Evolutionary conservation across 2,329 filamentous ascomycete genomes (phyloP).

Genomic region (Colletotrichum endophyticum): DNA sequence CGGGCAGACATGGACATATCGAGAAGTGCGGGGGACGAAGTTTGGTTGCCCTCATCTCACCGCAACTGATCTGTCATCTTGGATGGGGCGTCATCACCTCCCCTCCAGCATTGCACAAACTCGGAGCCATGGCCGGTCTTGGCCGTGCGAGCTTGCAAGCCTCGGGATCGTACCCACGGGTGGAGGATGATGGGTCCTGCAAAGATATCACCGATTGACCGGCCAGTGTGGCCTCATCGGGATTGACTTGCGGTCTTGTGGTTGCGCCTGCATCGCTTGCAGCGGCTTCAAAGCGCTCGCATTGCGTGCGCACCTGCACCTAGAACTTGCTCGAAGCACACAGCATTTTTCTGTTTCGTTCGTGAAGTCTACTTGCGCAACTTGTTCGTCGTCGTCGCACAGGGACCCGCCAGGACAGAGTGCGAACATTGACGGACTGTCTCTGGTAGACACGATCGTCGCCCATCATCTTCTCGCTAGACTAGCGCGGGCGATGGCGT

Average conservation of each 20-base stretch:
- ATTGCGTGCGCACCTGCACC: constrained; percentile 6
- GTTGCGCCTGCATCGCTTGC: constrained; percentile 2
- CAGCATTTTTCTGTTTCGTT: background rate
- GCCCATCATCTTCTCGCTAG: constrained; percentile 3
- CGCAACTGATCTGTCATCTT: constrained; percentile 15
- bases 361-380: background rate
- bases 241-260: background rate
- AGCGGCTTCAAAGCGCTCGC: background rate
- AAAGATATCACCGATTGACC: constrained; percentile 2
- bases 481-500: background rate
- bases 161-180: background rate
- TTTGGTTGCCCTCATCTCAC: constrained; percentile 13
- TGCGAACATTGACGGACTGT: background rate
- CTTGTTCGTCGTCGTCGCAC: background rate
- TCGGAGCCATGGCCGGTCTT: constrained; percentile 2
- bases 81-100: background rate
- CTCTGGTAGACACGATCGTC: background rate
- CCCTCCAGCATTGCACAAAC: background rate
- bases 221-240: constrained; percentile 5
- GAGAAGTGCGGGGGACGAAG: background rate
- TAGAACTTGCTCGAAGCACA: constrained; percentile 13
- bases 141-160: constrained; percentile 8
- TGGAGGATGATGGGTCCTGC: constrained; percentile 11
- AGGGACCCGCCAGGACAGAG: background rate
- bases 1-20: background rate